phyloP scores from a whole-genome alignment of 257 asterid genomes.

The Eucommia ulmoides region DNA sequence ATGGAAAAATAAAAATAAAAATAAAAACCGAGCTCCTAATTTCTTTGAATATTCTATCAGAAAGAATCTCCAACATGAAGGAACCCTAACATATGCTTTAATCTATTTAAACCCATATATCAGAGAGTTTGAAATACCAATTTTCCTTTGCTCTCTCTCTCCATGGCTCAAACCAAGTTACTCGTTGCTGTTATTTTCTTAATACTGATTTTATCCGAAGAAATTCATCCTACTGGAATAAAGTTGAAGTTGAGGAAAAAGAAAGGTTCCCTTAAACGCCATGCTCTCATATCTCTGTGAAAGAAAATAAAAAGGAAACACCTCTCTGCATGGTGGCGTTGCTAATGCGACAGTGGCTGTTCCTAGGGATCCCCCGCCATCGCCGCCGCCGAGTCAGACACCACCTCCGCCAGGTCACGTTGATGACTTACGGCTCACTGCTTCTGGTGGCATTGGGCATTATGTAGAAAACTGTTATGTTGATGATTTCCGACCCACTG shows the following conservation, averaged over 20 bases:
- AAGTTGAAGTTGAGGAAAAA: neutral
- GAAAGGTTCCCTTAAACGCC: neutral
- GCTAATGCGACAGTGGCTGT: neutral
- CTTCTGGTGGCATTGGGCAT: neutral
- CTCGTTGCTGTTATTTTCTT: neutral
- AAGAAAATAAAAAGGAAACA: neutral
- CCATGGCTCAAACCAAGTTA: conserved; percentile 2
- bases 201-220: neutral
- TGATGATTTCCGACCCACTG: conserved; percentile 1
- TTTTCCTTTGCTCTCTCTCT: no score
- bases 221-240: neutral
- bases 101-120: no score
- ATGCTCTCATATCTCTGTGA: neutral
- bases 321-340: no score
- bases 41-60: no score
- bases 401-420: neutral
- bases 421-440: neutral
- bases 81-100: no score
- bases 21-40: no score
- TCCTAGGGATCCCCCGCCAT: neutral
- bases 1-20: neutral
- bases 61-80: no score
- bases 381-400: neutral
- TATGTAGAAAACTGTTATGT: neutral
- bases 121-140: no score